phyloP scores from a whole-genome alignment of 352 stramenopile species.

The Phytophthora syringae region DNA sequence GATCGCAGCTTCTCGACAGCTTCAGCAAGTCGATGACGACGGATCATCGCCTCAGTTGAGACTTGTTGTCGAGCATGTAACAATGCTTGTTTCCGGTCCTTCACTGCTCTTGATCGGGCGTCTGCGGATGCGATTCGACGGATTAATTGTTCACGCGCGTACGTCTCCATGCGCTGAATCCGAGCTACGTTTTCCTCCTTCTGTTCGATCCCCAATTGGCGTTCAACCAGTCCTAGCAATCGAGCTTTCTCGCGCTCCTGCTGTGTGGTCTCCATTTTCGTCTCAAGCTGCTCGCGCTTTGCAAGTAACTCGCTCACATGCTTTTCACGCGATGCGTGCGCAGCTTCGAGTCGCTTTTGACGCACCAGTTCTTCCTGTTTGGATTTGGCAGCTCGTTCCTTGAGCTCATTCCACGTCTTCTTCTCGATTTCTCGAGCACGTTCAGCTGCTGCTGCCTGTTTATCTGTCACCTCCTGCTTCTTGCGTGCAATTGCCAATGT shows the following conservation, averaged over 20 bases:
- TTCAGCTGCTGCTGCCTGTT: conserved; percentile 56
- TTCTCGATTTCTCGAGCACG: conserved; percentile 66
- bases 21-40: conserved; percentile 72
- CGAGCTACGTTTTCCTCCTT: conserved; percentile 77
- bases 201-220: conserved; percentile 56
- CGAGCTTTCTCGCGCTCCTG: conserved; percentile 55
- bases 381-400: conserved; percentile 61
- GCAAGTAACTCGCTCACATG: conserved; percentile 43
- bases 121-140: conserved; percentile 67
- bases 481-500: conserved; percentile 61
- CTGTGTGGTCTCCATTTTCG: conserved; percentile 33
- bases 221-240: conserved; percentile 60
- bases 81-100: conserved; percentile 66
- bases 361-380: conserved; percentile 75
- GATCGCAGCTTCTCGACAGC: conserved; percentile 70
- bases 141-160: conserved; percentile 65
- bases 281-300: conserved; percentile 54
- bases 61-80: conserved; percentile 69
- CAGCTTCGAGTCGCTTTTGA: conserved; percentile 65
- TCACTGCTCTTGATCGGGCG: conserved; percentile 60
- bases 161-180: conserved; percentile 76
- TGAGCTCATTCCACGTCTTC: conserved; percentile 63
- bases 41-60: conserved; percentile 63
- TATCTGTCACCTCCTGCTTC: conserved; percentile 68
- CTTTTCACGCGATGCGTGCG: conserved; percentile 47